These are phyloP conservation scores for Populus hybrid DNA, from an alignment of 441 rosid species.

Conservation along the genomic window DNA sequence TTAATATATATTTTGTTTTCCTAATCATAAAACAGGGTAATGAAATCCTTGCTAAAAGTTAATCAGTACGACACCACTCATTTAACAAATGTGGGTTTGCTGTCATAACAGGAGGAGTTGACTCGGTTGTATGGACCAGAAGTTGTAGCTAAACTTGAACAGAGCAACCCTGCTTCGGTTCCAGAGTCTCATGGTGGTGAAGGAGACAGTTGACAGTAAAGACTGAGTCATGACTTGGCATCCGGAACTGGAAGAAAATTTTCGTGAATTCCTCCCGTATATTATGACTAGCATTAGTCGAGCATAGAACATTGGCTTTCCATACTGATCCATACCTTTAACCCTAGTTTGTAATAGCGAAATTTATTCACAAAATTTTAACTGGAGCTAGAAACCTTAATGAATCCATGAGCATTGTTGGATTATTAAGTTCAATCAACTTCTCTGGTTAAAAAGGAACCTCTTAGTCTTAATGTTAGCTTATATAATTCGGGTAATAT, in stretches of 20 bases:
- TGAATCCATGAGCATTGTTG: conserved; percentile 16
- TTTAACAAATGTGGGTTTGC: neutral
- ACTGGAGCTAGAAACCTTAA: conserved; percentile 8
- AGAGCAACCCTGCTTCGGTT: conserved; percentile 34
- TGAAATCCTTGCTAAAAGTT: neutral
- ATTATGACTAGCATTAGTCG: conserved; percentile 16
- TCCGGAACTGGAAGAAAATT: conserved; percentile 7
- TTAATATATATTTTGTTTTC: neutral
- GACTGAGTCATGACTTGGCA: neutral
- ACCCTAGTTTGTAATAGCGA: conserved; percentile 29
- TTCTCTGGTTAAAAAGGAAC: neutral
- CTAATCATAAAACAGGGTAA: neutral
- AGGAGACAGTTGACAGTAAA: conserved; percentile 30
- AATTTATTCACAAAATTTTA: conserved; percentile 22
- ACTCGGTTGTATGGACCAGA: conserved; percentile 67
- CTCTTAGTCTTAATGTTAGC: neutral
- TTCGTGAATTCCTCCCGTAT: conserved; percentile 14
- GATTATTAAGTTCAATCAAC: conserved; percentile 13
- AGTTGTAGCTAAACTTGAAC: conserved; percentile 61
- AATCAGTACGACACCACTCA: neutral
- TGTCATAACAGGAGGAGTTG: conserved; percentile 74
- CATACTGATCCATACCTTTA: conserved; percentile 40
- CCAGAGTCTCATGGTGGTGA: conserved; percentile 39
- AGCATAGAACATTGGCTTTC: conserved; percentile 26
- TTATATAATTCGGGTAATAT: neutral